A percentile compares a stretch with the other conserved stretches of the same genome.
Conservation (phyloP, 495 filamentous ascomycete genomes). For the Choiromyces venosus region DNA sequence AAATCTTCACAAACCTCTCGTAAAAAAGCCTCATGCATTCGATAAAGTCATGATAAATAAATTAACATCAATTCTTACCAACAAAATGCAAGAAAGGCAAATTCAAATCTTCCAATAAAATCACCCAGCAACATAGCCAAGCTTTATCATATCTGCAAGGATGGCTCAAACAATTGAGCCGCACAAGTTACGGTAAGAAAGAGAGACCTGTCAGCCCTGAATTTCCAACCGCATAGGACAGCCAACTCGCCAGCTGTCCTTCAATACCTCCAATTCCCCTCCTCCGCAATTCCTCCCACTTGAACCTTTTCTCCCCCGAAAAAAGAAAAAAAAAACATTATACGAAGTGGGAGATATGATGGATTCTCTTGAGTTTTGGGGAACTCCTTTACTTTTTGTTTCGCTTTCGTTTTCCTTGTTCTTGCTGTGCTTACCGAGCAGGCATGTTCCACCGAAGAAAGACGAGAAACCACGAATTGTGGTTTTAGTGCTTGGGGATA, state of each 20-base stretch:
- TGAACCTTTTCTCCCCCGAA: not conserved
- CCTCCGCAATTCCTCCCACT: not conserved
- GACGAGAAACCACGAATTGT: conserved; percentile 32
- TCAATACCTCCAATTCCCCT: not conserved
- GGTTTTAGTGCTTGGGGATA: conserved; percentile 94
- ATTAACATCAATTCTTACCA: not conserved
- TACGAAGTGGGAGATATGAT: not conserved
- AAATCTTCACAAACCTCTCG: not conserved
- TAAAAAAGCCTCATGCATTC: not conserved
- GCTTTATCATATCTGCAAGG: not conserved
- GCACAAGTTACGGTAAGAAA: not conserved
- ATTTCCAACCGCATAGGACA: not conserved
- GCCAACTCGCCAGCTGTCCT: not conserved
- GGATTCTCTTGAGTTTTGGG: conserved; percentile 27
- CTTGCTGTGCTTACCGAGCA: conserved; percentile 33
- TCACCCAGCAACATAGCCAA: not conserved
- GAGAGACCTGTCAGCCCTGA: not conserved
- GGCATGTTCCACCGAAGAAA: conserved; percentile 19
- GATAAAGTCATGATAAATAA: not conserved
- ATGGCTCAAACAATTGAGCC: not conserved
- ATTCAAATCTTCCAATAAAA: not conserved
- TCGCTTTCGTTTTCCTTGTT: conserved; percentile 36
- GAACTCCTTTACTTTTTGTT: conserved; percentile 32
- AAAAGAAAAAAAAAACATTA: not conserved
- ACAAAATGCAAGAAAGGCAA: not conserved